phyloP scores from a whole-genome alignment of 2,329 filamentous ascomycete species.

The Clarireedia sp. region DNA sequence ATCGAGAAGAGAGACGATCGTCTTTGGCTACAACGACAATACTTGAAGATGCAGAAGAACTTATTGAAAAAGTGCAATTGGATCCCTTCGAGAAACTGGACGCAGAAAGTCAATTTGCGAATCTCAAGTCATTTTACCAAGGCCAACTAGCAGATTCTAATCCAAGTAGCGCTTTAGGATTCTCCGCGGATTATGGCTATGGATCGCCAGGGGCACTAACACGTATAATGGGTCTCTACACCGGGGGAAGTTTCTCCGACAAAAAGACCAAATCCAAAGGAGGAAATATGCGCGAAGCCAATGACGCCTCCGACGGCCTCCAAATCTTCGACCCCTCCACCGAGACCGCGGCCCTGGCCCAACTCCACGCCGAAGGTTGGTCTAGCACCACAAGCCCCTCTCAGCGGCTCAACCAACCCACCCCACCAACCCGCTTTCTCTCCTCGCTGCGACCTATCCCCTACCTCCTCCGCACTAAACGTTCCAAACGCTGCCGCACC shows the following conservation, averaged over 20 bases:
- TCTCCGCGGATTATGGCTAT: conserved; percentile 47
- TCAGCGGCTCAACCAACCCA: conserved; percentile 45
- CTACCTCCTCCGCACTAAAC: conserved; percentile 79
- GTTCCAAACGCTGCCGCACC: conserved; percentile 83
- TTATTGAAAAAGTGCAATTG: conserved; percentile 33
- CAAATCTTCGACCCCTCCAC: conserved; percentile 39
- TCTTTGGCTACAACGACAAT: conserved; percentile 20
- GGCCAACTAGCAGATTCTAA: conserved; percentile 61
- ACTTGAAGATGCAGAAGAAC: conserved; percentile 21
- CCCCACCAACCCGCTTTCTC: conserved; percentile 50
- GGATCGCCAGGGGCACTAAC: conserved; percentile 74
- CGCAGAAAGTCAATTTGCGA: conserved; percentile 63
- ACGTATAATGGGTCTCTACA: conserved; percentile 88
- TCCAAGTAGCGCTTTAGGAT: conserved; percentile 46
- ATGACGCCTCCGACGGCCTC: conserved; percentile 63
- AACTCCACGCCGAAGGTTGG: conserved; percentile 52
- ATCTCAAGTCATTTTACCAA: conserved; percentile 74
- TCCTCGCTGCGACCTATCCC: conserved; percentile 74
- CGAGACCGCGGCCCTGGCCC: conserved; percentile 49
- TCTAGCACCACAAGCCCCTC: conserved; percentile 48
- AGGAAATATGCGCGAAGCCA: conserved; percentile 73
- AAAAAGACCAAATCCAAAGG: conserved; percentile 61
- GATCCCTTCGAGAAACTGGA: conserved; percentile 38
- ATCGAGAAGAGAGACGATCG: conserved; percentile 22
- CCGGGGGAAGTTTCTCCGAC: conserved; percentile 50